Evolutionary conservation across 306 rosid genomes (phyloP), one percentile per base, ranked within the genome.

Genomic region (Clitoria ternatea): DNA sequence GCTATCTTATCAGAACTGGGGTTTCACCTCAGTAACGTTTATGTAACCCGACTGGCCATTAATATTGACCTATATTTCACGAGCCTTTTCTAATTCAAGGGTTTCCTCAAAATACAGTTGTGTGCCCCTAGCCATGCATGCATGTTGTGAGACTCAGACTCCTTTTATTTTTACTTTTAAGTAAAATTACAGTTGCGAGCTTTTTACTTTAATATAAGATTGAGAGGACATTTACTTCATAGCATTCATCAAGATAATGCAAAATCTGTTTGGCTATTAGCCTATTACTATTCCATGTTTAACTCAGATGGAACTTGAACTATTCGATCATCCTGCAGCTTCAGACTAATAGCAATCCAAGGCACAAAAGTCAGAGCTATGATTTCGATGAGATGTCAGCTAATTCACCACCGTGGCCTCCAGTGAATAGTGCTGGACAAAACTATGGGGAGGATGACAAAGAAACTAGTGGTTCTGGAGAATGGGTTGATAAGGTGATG

Each of bases 401-500:
- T 56, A 94, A 86, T 35, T 94, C 99, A 45, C 97, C 96, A 52
- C 90, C 92, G 15, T 94, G 97, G 97, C 97, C 96, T 14, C 95
- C 97, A 1, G 85, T 80, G 36, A 85, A 72, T 33, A 79, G 85
- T 74, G 86, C 86, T 62, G 85, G 66, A 68, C 84, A 82, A 75
- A 79, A 66, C 79, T 64, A 72, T 49, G 82, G 43, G 43, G 96
- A 87, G 63, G 96, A 94, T 10, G 96, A 88, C 43, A 90, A 56
- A 75, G 98, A 91, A 75, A 60, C 65, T 48, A 82, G 84, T 69
- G 83, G 84, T 69, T 82, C 85, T 0, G 97, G 91, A 8, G 95
- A 91, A 35, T 94, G 99, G 99, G 92, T 94, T 11, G 99, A 94
- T 61, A 94, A 94, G 79, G 97, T 94, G 32, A 94, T 91, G 98